These are phyloP conservation scores for Diatrype stigma DNA, from an alignment of 2,329 filamentous ascomycete species.

Conservation along the genomic window DNA sequence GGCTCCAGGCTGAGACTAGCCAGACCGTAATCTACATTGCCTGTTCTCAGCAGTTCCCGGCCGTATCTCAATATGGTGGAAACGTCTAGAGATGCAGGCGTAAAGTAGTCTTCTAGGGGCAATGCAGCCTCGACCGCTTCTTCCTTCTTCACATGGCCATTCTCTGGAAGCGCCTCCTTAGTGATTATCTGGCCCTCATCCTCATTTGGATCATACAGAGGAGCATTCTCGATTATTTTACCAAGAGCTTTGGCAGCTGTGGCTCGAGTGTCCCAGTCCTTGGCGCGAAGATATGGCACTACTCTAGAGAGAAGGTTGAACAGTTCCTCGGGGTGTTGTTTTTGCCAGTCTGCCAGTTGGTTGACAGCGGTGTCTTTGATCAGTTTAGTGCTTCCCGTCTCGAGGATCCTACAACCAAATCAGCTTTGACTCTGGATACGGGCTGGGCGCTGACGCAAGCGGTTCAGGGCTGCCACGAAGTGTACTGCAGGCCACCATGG, in stretches of 20 bases:
- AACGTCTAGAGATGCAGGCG: slow-evolving; percentile 72
- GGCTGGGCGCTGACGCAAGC: not conserved
- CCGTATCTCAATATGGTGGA: slow-evolving; percentile 76
- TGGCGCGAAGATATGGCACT: slow-evolving; percentile 90
- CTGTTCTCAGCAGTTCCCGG: slow-evolving; percentile 77
- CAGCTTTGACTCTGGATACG: slow-evolving; percentile 1
- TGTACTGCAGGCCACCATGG: not conserved
- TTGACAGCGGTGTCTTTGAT: slow-evolving; percentile 97
- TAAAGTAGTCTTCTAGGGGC: slow-evolving; percentile 60
- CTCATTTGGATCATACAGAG: slow-evolving; percentile 81
- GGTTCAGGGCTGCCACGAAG: not conserved
- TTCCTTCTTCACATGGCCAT: slow-evolving; percentile 55
- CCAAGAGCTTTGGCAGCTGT: slow-evolving; percentile 92
- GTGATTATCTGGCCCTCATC: slow-evolving; percentile 52
- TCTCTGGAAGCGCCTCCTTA: slow-evolving; percentile 39
- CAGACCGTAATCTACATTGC: slow-evolving; percentile 80
- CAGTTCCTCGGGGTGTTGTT: slow-evolving; percentile 93
- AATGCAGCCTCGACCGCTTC: slow-evolving; percentile 48
- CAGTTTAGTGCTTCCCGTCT: slow-evolving; percentile 93
- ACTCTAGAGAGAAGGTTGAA: slow-evolving; percentile 93
- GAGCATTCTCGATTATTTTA: slow-evolving; percentile 86
- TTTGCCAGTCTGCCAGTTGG: slow-evolving; percentile 96
- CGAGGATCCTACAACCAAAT: slow-evolving; percentile 65
- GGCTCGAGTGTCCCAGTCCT: slow-evolving; percentile 94
- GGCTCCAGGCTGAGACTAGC: slow-evolving; percentile 78